Conservation (phyloP, 805 yeast species). For the Yueomyces sp. region DNA sequence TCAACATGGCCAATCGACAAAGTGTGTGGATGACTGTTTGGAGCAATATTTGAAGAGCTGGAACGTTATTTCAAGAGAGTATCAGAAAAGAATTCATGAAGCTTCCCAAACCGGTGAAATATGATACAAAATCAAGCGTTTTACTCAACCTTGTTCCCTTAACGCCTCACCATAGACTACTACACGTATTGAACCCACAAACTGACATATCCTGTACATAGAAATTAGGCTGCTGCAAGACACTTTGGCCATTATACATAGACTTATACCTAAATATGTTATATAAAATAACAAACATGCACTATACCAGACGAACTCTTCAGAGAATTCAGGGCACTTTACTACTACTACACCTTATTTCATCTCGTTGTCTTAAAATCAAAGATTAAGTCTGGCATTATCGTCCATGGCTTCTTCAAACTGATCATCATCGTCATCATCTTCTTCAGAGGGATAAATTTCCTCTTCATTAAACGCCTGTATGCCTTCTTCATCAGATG, state of each 20-base stretch:
- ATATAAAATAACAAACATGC: too few relatives aligned
- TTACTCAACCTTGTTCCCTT: not conserved
- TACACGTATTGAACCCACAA: too few relatives aligned
- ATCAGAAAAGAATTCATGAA: constrained; percentile 62
- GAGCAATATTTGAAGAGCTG: constrained; percentile 85
- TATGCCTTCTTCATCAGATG: not conserved
- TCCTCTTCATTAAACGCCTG: not conserved
- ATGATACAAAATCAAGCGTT: constrained; percentile 1
- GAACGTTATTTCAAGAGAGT: constrained; percentile 71
- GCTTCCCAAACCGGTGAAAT: constrained; percentile 25
- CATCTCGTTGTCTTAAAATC: too few relatives aligned
- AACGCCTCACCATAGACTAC: too few relatives aligned
- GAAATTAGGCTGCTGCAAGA: too few relatives aligned
- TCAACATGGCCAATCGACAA: constrained; percentile 40
- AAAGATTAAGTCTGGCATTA: not conserved
- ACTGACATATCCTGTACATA: too few relatives aligned
- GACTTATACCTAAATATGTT: too few relatives aligned
- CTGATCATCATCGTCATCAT: not conserved
- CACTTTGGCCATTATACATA: too few relatives aligned
- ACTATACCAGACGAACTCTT: too few relatives aligned
- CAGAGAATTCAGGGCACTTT: too few relatives aligned
- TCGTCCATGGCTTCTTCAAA: not conserved
- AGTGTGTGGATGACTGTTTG: constrained; percentile 65
- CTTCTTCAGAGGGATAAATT: not conserved
- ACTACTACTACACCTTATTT: too few relatives aligned